phyloP scores from a whole-genome alignment of 1,284 basidiomycete species.

The Boletus albobrunnescens region DNA sequence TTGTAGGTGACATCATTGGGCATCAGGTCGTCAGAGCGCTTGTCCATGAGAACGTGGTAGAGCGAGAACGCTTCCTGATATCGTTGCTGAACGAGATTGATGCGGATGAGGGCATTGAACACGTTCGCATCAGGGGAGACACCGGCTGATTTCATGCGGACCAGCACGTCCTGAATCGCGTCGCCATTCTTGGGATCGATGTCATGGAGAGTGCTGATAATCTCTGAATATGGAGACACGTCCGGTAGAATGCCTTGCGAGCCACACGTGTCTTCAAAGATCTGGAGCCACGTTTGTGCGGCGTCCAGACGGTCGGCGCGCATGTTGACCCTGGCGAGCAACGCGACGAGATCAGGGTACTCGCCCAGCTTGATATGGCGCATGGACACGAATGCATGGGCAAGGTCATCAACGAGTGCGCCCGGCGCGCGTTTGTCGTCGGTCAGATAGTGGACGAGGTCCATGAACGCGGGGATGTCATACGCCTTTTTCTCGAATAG shows the following conservation, averaged over 20 bases:
- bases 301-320: constrained; percentile 33
- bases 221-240: constrained; percentile 35
- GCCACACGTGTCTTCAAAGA: constrained; percentile 25
- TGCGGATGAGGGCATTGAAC: constrained; percentile 46
- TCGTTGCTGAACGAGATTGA: constrained; percentile 33
- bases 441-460: constrained; percentile 36
- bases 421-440: constrained; percentile 29
- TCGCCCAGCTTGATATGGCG: constrained; percentile 35
- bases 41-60: constrained; percentile 39
- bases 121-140: constrained; percentile 38
- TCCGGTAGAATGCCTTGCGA: constrained; percentile 13
- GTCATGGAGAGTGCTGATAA: constrained; percentile 38
- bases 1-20: constrained; percentile 47
- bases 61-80: constrained; percentile 40
- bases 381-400: constrained; percentile 35
- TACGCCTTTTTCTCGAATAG: constrained; percentile 35
- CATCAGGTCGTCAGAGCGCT: constrained; percentile 24
- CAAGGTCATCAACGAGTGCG: constrained; percentile 35
- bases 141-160: constrained; percentile 38
- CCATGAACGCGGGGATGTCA: constrained; percentile 38
- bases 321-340: constrained; percentile 38
- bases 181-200: constrained; percentile 29
- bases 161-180: constrained; percentile 37
- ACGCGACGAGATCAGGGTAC: constrained; percentile 32
- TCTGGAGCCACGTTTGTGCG: constrained; percentile 35